A percentile compares a stretch with the other conserved stretches of the same genome.
Evolutionary conservation across 306 rosid genomes (phyloP).

Genomic region (Vigna angularis): DNA sequence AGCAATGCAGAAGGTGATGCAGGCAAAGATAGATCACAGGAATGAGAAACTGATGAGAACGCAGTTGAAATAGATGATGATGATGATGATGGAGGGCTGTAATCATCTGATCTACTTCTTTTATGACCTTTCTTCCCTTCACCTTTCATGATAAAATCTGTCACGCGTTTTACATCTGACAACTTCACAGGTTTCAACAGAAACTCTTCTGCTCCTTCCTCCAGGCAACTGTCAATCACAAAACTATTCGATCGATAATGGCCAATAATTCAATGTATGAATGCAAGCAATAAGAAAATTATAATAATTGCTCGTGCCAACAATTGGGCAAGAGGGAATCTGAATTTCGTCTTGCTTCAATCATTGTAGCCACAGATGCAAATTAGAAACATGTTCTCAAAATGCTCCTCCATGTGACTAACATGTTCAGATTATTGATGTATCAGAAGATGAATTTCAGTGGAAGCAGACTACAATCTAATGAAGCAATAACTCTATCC

Average conservation of each 20-base stretch:
- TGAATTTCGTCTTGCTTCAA: slow-evolving; percentile 42
- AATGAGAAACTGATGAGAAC: slow-evolving; percentile 28
- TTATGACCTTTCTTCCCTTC: slow-evolving; percentile 56
- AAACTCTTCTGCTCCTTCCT: slow-evolving; percentile 96
- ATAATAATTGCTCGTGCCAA: slow-evolving; percentile 30
- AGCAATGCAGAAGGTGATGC: slow-evolving; percentile 32
- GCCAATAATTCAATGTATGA: neutral
- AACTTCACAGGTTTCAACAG: slow-evolving; percentile 89
- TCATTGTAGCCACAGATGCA: slow-evolving; percentile 33
- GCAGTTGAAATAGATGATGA: slow-evolving; percentile 23
- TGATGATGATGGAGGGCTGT: slow-evolving; percentile 9
- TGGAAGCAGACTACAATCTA: neutral
- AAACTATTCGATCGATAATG: slow-evolving; percentile 5
- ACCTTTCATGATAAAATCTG: slow-evolving; percentile 69
- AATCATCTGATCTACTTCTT: slow-evolving; percentile 61
- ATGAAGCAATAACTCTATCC: neutral
- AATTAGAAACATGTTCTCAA: slow-evolving; percentile 30
- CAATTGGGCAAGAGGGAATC: slow-evolving; percentile 9
- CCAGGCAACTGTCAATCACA: slow-evolving; percentile 70
- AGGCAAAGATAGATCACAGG: slow-evolving; percentile 44
- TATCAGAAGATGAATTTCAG: neutral
- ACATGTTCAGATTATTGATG: slow-evolving; percentile 21
- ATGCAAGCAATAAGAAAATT: slow-evolving; percentile 7
- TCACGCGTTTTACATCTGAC: slow-evolving; percentile 82
- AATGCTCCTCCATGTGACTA: slow-evolving; percentile 37